Conservation (phyloP, 1,139 yeast genomes). For the Debaryomyces nepalensis region DNA sequence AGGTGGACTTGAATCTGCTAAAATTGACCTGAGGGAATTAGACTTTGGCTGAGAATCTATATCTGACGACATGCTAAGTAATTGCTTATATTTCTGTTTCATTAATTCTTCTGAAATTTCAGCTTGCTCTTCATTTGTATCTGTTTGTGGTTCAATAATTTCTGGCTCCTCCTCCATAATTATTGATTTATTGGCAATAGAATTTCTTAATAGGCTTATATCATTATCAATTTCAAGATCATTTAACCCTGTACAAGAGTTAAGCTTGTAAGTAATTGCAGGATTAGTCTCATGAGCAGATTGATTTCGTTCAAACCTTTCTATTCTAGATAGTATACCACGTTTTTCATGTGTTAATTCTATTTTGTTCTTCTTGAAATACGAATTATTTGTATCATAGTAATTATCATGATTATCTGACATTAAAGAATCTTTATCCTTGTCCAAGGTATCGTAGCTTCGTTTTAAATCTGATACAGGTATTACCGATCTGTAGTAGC, state of each 20-base stretch:
- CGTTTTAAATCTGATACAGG: conserved; percentile 24
- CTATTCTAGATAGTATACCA: conserved; percentile 7
- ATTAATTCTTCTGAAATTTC: conserved; percentile 11
- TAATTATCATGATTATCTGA: conserved; percentile 31
- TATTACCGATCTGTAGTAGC: conserved; percentile 39
- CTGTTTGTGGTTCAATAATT: conserved; percentile 6
- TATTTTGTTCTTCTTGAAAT: conserved; percentile 34
- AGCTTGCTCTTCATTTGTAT: conserved; percentile 8
- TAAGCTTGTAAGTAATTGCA: conserved; percentile 16
- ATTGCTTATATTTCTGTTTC: conserved; percentile 11
- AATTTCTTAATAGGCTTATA: conserved; percentile 19
- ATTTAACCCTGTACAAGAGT: conserved; percentile 27
- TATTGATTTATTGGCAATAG: conserved; percentile 8
- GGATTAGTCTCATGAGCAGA: conserved; percentile 8
- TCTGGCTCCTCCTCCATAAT: conserved; percentile 3
- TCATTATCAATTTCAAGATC: conserved; percentile 33
- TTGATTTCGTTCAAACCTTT: conserved; percentile 5
- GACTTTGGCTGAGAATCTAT: background rate
- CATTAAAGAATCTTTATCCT: conserved; percentile 12
- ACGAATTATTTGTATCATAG: conserved; percentile 31
- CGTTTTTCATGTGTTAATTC: conserved; percentile 38
- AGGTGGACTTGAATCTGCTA: conserved; percentile 10
- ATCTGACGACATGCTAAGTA: conserved; percentile 9
- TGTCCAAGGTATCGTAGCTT: conserved; percentile 13
- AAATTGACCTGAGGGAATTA: conserved; percentile 6